Percentiles rank a stretch among this genome's conserved stretches.
Conservation (phyloP, 192 early-diverging fungal genomes). For the Ramicandelaber brevisporus region DNA sequence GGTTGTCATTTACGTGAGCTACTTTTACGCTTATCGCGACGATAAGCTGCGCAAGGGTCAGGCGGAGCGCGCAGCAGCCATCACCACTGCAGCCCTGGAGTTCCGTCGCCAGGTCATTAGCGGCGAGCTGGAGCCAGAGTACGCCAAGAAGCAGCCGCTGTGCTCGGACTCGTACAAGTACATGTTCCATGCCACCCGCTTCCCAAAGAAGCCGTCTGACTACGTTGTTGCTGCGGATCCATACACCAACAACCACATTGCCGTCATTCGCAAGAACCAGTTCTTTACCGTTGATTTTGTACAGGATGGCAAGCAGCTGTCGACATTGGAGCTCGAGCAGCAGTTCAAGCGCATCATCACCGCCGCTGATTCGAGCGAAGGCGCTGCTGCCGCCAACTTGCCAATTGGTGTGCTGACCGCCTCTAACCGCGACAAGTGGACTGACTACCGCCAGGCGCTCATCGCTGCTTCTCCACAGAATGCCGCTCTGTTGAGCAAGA, state of each 20-base stretch:
- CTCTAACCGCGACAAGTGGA: conserved; percentile 88
- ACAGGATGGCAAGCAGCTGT: conserved; percentile 52
- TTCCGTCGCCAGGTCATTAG: conserved; percentile 60
- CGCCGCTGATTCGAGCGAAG: conserved; percentile 36
- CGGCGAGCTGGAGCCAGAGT: conserved; percentile 62
- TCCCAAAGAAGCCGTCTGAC: conserved; percentile 69
- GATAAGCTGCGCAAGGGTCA: conserved; percentile 51
- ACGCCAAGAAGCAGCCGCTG: conserved; percentile 44
- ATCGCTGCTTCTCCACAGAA: conserved; percentile 38
- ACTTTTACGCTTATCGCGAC: conserved; percentile 89
- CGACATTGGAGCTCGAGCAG: conserved; percentile 56
- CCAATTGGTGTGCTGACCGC: conserved; percentile 70
- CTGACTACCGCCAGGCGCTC: conserved; percentile 47
- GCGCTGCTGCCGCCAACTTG: conserved; percentile 26
- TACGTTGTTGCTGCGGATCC: conserved; percentile 47
- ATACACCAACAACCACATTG: conserved; percentile 48
- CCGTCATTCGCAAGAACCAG: conserved; percentile 74
- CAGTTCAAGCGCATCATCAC: conserved; percentile 44
- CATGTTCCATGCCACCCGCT: conserved; percentile 91
- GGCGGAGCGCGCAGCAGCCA: conserved; percentile 64
- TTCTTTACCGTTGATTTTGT: conserved; percentile 57
- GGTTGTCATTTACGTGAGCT: conserved; percentile 84
- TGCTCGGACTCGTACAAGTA: conserved; percentile 82
- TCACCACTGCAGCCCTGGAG: conserved; percentile 68
- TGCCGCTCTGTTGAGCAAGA: conserved; percentile 40